These are phyloP conservation scores for Penicillium psychrofluorescens DNA, from an alignment of 495 filamentous ascomycete species.

Conservation along the genomic window DNA sequence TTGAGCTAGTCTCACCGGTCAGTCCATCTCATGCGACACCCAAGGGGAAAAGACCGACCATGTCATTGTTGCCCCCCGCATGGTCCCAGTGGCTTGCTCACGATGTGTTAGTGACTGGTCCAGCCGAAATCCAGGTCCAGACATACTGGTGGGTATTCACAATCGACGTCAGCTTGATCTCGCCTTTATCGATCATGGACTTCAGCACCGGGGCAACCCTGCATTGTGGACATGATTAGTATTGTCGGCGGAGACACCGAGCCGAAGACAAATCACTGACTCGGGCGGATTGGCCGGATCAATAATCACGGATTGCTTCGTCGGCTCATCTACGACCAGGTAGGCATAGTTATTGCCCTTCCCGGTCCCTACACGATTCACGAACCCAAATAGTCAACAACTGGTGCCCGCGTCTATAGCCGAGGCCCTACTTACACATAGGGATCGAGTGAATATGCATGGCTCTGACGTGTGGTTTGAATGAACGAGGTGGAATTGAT, in stretches of 20 bases:
- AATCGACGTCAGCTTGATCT: constrained; percentile 79
- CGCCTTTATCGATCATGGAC: constrained; percentile 57
- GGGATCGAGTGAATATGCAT: constrained; percentile 99
- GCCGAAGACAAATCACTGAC: constrained; percentile 41
- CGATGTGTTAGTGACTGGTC: neutral
- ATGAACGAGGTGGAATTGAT: constrained; percentile 1
- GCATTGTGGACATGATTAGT: no score
- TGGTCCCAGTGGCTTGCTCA: constrained; percentile 80
- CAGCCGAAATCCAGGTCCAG: neutral
- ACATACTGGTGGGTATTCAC: constrained; percentile 95
- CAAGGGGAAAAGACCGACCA: constrained; percentile 41
- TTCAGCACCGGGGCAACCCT: constrained; percentile 74
- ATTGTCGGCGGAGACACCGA: no score
- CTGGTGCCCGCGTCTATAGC: neutral
- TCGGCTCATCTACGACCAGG: constrained; percentile 82
- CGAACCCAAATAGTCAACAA: constrained; percentile 1
- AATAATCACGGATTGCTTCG: constrained; percentile 88
- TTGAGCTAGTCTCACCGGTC: constrained; percentile 47
- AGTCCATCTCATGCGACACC: constrained; percentile 2
- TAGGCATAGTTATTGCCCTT: constrained; percentile 95
- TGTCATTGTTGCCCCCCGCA: constrained; percentile 80
- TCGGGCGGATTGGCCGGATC: constrained; percentile 91
- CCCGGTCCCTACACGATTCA: constrained; percentile 63
- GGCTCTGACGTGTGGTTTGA: constrained; percentile 20
- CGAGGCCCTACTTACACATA: constrained; percentile 68